phyloP scores from a whole-genome alignment of 768 basidiomycete species.

The Auriscalpium vulgare region DNA sequence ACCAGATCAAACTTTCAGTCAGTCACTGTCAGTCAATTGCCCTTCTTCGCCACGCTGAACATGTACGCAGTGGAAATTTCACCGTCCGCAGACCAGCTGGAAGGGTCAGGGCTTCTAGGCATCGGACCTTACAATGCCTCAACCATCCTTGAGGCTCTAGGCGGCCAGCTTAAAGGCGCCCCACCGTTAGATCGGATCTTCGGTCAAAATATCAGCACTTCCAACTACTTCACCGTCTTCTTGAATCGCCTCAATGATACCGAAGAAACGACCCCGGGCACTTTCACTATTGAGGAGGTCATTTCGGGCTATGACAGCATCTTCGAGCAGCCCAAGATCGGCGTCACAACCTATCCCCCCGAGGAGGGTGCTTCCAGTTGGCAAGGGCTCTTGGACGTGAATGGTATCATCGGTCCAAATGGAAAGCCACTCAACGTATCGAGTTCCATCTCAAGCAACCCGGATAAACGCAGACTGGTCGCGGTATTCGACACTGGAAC shows the following conservation, averaged over 20 bases:
- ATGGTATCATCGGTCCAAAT: conserved; percentile 28
- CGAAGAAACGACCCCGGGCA: conserved; percentile 18
- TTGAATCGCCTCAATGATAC: conserved; percentile 24
- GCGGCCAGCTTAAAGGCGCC: not conserved
- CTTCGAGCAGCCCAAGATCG: conserved; percentile 20
- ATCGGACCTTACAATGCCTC: conserved; percentile 25
- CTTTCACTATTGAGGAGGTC: conserved; percentile 24
- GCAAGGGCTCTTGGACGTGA: conserved; percentile 22
- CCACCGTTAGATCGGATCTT: conserved; percentile 25
- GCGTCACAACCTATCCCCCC: conserved; percentile 11
- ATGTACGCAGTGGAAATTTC: no score
- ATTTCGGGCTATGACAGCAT: conserved; percentile 21
- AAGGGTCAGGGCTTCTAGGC: conserved; percentile 20
- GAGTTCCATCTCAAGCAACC: conserved; percentile 13
- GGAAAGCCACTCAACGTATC: conserved; percentile 20
- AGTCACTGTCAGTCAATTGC: no score
- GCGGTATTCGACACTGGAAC: conserved; percentile 66
- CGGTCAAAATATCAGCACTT: conserved; percentile 20
- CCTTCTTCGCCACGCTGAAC: no score
- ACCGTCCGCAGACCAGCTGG: no score
- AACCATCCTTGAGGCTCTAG: conserved; percentile 5
- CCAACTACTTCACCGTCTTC: conserved; percentile 25
- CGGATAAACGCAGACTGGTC: conserved; percentile 46
- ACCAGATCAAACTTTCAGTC: conserved; percentile 38
- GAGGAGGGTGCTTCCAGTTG: conserved; percentile 21